Percentiles rank a stretch among this genome's conserved stretches.
Evolutionary conservation across 2,329 filamentous ascomycete genomes (phyloP).

Genomic region (Clonostachys solani): DNA sequence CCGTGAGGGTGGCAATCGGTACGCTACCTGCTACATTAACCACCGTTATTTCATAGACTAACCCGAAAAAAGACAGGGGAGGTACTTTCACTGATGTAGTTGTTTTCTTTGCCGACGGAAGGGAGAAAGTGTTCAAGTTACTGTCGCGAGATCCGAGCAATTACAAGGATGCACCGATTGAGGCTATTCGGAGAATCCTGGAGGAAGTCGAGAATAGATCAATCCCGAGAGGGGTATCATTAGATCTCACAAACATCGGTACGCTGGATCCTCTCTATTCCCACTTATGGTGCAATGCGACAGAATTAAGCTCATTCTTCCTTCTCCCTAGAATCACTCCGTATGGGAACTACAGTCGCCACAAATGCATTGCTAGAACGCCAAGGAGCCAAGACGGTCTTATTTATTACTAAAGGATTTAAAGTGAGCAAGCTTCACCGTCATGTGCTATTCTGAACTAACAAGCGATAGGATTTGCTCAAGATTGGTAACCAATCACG

Average conservation of each 20-base stretch:
- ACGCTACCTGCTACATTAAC: no score
- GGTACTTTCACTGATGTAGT: slow-evolving; percentile 75
- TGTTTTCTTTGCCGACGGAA: slow-evolving; percentile 58
- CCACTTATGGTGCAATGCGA: no score
- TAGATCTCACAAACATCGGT: slow-evolving; percentile 36
- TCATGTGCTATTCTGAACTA: no score
- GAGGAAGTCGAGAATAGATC: slow-evolving; percentile 54
- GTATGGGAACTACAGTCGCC: slow-evolving; percentile 73
- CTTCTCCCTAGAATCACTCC: slow-evolving; percentile 45
- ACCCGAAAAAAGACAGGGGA: slow-evolving; percentile 43
- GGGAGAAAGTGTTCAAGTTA: slow-evolving; percentile 69
- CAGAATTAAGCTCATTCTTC: no score
- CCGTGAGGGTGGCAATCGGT: no score
- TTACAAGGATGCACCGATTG: slow-evolving; percentile 67
- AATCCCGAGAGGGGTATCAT: slow-evolving; percentile 32
- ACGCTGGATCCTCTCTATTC: no score
- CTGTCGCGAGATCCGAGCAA: slow-evolving; percentile 69
- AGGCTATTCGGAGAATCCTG: slow-evolving; percentile 67
- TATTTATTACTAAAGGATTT: slow-evolving; percentile 65
- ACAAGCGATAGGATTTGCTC: slow-evolving; percentile 49
- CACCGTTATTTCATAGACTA: no score
- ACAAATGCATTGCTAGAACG: slow-evolving; percentile 72
- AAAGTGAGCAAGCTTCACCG: slow-evolving; percentile 12
- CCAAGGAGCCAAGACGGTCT: slow-evolving; percentile 66
- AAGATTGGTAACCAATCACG: slow-evolving; percentile 69